These are phyloP conservation scores for Penicillium sp. DNA, from an alignment of 2,329 filamentous ascomycete species.

Conservation along the genomic window DNA sequence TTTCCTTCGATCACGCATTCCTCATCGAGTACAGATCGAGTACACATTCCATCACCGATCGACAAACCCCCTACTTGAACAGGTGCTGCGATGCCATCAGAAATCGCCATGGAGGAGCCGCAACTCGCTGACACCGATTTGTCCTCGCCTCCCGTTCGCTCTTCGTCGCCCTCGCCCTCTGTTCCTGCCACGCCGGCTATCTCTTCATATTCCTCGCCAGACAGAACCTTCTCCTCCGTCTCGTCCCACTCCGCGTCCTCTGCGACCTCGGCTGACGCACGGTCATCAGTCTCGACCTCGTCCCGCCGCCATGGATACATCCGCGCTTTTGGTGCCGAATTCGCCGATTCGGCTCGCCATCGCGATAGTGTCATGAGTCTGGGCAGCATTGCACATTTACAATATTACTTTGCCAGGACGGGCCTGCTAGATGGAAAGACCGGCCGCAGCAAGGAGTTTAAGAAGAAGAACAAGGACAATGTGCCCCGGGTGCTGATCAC, in stretches of 20 bases:
- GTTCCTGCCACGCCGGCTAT: constrained; percentile 42
- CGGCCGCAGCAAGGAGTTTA: constrained; percentile 71
- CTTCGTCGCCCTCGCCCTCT: constrained; percentile 39
- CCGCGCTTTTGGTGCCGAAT: constrained; percentile 79
- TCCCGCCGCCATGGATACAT: constrained; percentile 72
- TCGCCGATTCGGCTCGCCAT: constrained; percentile 82
- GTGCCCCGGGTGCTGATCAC: constrained; percentile 41
- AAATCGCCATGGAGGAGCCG: constrained; percentile 23
- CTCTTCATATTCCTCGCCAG: constrained; percentile 43
- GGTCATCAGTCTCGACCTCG: constrained; percentile 41
- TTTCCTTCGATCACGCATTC: neutral
- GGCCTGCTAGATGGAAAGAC: constrained; percentile 91
- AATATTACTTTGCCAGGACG: constrained; percentile 96
- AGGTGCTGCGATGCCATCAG: constrained; percentile 11
- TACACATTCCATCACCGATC: constrained; percentile 3
- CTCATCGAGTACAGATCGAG: neutral
- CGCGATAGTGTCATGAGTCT: constrained; percentile 94
- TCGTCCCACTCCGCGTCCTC: constrained; percentile 46
- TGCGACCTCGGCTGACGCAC: constrained; percentile 40
- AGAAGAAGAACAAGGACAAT: constrained; percentile 46
- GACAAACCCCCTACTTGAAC: neutral
- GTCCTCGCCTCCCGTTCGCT: constrained; percentile 26
- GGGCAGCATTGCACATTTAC: constrained; percentile 92
- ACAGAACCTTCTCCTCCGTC: constrained; percentile 45
- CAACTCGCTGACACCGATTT: constrained; percentile 13